Evolutionary conservation across 1,139 yeast genomes (phyloP).

Genomic region (Yamadazyma epiphylla): DNA sequence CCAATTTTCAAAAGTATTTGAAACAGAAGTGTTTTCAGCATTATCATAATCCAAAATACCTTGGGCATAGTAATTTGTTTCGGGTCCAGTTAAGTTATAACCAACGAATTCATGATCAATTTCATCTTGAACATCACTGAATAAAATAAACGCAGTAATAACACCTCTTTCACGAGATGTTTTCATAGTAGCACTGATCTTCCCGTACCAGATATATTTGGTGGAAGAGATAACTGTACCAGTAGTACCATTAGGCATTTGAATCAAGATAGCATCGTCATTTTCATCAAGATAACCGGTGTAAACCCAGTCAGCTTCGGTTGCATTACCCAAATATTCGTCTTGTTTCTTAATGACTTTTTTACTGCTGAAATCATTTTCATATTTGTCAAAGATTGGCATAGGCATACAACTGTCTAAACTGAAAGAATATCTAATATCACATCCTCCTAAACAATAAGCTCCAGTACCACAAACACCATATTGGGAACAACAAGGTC

Average conservation of each 20-base stretch:
- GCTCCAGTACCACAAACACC: constrained; percentile 86
- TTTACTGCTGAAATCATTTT: constrained; percentile 33
- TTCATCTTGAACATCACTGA: constrained; percentile 87
- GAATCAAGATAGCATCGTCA: constrained; percentile 56
- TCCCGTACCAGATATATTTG: constrained; percentile 84
- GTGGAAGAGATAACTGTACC: constrained; percentile 85
- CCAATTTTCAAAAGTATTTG: constrained; percentile 60
- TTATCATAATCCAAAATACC: constrained; percentile 70
- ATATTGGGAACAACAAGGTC: constrained; percentile 81
- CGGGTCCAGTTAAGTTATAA: constrained; percentile 57
- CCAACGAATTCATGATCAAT: constrained; percentile 88
- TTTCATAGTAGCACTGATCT: constrained; percentile 63
- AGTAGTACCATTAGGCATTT: constrained; percentile 74
- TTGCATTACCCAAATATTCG: constrained; percentile 65
- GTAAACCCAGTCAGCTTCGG: constrained; percentile 69
- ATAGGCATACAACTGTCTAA: constrained; percentile 65
- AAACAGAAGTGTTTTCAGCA: constrained; percentile 41
- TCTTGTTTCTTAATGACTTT: constrained; percentile 28
- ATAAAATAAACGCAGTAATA: constrained; percentile 77
- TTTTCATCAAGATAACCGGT: constrained; percentile 59
- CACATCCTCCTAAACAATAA: constrained; percentile 80
- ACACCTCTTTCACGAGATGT: constrained; percentile 80
- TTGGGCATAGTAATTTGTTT: constrained; percentile 75
- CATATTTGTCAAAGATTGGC: constrained; percentile 36
- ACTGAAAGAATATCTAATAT: constrained; percentile 61